Base-by-base conservation (phyloP, 2,329 filamentous ascomycete genomes). In the Nothophaeocryptopus gaeumannii region DNA sequence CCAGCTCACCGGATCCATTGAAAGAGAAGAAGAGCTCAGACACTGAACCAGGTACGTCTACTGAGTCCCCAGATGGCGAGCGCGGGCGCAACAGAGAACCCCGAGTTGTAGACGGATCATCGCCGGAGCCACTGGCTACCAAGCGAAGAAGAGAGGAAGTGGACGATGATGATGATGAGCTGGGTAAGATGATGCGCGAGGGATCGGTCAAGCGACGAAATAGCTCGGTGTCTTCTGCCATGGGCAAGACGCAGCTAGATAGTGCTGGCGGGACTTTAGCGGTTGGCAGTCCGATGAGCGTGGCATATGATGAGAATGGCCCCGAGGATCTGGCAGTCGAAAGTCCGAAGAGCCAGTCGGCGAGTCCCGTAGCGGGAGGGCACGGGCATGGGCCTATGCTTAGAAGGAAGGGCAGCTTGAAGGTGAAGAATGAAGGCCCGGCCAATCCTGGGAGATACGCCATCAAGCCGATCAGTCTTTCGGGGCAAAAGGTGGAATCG, bases 111-210 rank as follows among this genome's bases (percentile, higher is more conserved):
- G 46, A 70, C 67, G 32, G 65, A 70, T 35, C 65, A 62, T 40
- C 64, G 64, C 54, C 52, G 5, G 57, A 59, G 43, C 38, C 57
- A 13, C 40, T 59, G 13, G 86, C 89, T 0, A 89, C 95, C 68
- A 97, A 97, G 71, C 85, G 92, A 40, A 82, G 92, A 40, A 82
- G 93, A 61, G 91, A 96, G 66, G 92, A 96, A 50, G 89, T 47
- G 10, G 50, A 95, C 55, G 89, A 95, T 54, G 92, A 96, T 39
- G 91, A 96, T 48, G 91, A 96, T 58, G 89, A 92, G 63, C 73
- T 97, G n/a, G 84, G 84, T 47, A 95, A 93, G 70, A 78, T 96
- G 61, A 83, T 88, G 57, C 58, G 58, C 12, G 47, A 53, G 33
- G 63, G 65, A 40, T 26, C 20, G 20, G 66, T 65, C 10, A 73